Percentiles rank a stretch among this genome's conserved stretches.
These are phyloP conservation scores for Kluyveromyces siamensis DNA, from an alignment of 805 yeast species.

Conservation along the genomic window DNA sequence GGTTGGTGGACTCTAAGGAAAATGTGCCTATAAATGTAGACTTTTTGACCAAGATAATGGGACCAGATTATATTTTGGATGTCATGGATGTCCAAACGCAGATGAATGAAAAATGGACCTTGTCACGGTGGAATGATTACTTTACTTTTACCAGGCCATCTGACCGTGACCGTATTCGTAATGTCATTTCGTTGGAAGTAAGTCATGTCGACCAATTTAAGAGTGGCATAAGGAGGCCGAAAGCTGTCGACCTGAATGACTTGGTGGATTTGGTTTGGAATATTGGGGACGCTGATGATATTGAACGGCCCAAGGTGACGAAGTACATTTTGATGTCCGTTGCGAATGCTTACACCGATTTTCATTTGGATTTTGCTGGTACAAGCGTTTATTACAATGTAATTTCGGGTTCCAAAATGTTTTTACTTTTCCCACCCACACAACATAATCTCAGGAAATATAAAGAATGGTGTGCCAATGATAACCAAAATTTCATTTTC, in stretches of 20 bases:
- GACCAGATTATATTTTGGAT: slow-evolving; percentile 55
- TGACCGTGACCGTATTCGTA: slow-evolving; percentile 56
- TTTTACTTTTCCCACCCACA: slow-evolving; percentile 75
- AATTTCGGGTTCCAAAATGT: slow-evolving; percentile 63
- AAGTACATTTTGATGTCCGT: slow-evolving; percentile 84
- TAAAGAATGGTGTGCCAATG: slow-evolving; percentile 61
- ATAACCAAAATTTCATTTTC: slow-evolving; percentile 51
- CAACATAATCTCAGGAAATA: slow-evolving; percentile 49
- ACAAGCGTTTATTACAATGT: slow-evolving; percentile 86
- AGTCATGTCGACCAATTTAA: slow-evolving; percentile 46
- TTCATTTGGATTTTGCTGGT: slow-evolving; percentile 89
- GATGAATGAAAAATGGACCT: slow-evolving; percentile 50
- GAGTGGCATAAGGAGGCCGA: slow-evolving; percentile 48
- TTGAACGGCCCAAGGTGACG: slow-evolving; percentile 49
- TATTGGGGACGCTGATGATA: slow-evolving; percentile 7
- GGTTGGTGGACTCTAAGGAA: slow-evolving; percentile 6
- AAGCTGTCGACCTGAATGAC: slow-evolving; percentile 55
- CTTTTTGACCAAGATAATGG: slow-evolving; percentile 37
- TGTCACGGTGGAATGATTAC: slow-evolving; percentile 69
- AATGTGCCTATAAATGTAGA: slow-evolving; percentile 18
- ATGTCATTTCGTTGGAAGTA: slow-evolving; percentile 77
- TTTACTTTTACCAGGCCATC: slow-evolving; percentile 35
- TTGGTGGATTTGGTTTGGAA: slow-evolving; percentile 65
- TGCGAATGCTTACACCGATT: slow-evolving; percentile 71
- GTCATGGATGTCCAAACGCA: slow-evolving; percentile 90